Base-by-base conservation (phyloP, 768 basidiomycete species). In the Botryobasidium botryosum region DNA sequence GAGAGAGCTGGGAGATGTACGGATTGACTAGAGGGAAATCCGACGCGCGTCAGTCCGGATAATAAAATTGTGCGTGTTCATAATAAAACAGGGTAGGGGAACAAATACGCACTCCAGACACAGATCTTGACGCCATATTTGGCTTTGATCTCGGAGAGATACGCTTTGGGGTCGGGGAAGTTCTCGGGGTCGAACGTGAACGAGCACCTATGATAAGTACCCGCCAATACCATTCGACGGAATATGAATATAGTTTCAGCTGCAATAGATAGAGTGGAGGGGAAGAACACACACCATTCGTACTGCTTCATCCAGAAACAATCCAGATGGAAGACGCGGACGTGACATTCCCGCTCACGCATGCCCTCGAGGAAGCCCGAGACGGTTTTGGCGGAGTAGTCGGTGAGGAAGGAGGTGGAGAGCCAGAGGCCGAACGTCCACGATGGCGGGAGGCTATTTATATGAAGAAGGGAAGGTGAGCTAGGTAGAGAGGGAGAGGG, bases 391-490 rank as follows among this genome's bases (percentile, higher is more conserved):
- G 67, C 69, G 49, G 76, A 58, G 51, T 69, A 69, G 20, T 69
- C 69, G 0, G 81, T 82, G 43, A 79, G 63, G 66, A 84, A 84
- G 0, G 77, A 80, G 2, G 79, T 82, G 12, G 78, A 76, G 29
- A 82, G 65, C 77, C 79, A 82, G 3, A 82, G 70, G 2, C 79
- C 79, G 54, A 76, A 84, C 0, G 78, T 74, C 79, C 80, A 82
- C 3, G 70, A 59, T 2, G 79, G 79, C 24, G 81, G 63, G 6
- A 81, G 59, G 37, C n/a, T 33, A 33, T 33, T 33, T n/a, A n/a
- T 10, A n/a, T 39, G 27, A 27, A 5, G 43, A 7, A 41, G 32
- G 6, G 10, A 27, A 43, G 28, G 13, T 20, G 5, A 13, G 25
- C 20, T 20, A 40, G 13, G 17, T 15, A 17, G 13, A n/a, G 15